Base-by-base conservation (phyloP, 169 alveolate species). In the Cryptosporidium parvum region DNA sequence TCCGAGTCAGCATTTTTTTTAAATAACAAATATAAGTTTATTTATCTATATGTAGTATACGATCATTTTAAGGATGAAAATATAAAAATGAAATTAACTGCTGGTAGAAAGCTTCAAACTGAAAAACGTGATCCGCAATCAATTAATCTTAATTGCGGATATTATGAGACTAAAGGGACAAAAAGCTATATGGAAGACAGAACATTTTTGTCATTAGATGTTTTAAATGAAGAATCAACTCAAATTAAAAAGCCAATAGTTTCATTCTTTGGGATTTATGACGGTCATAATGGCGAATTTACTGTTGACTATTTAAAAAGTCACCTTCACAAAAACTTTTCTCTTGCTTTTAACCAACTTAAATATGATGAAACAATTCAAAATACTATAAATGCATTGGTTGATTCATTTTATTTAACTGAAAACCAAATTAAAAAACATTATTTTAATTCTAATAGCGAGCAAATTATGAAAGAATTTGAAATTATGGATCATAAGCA, bases 221-320 rank as follows among this genome's bases (percentile, higher is more conserved):
- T 92, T 39, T 71, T 92, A 61, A 73, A 73, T 7, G 58, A 53
- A 18, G 91, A 87, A n/a, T 67, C 29, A 29, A 37, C 72, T 23
- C 52, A 67, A 58, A 53, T 26, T 42, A 29, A 29, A 0, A 61
- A 67, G 14, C 73, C 71, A 12, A 45, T 39, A 16, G 84, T 59
- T 33, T 44, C 89, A 85, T 92, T 91, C 65, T 91, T 91, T 69
- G 96, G 94, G 29, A 91, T 93, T 8, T 93, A 93, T 84, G 95
- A 93, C 73, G 95, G 95, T 3, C 95, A 93, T 52, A 93, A 93
- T 85, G 96, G 95, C 3, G 95, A 92, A 51, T 92, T 75, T 39
- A 92, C 96, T 3, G 95, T 93, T 18, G 91, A 93, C 44, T 92
- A 72, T 45, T 69, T 93, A 8, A 92, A 91, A 26, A 92, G 89